Evolutionary conservation across 2,329 filamentous ascomycete genomes (phyloP).

Genomic region (Cercospora zeae-maydis): DNA sequence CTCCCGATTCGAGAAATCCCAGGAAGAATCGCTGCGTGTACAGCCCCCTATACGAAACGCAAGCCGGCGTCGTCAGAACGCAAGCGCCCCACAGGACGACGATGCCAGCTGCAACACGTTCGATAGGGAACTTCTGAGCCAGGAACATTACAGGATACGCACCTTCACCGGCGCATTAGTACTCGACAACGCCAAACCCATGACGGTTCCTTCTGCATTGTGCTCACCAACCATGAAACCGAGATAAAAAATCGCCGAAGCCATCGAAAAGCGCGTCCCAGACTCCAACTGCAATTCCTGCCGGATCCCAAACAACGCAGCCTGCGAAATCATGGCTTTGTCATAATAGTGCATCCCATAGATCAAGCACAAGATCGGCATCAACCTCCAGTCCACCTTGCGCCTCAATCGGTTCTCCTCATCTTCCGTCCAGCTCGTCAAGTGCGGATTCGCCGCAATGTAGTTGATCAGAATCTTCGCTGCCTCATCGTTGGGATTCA

Average conservation of each 20-base stretch:
- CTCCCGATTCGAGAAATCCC: conserved; percentile 54
- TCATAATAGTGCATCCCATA: conserved; percentile 51
- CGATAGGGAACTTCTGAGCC: conserved; percentile 48
- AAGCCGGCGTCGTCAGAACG: conserved; percentile 39
- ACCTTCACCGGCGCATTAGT: background rate
- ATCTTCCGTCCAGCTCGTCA: conserved; percentile 39
- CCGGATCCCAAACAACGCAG: conserved; percentile 45
- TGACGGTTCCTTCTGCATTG: background rate
- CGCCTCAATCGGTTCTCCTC: conserved; percentile 45
- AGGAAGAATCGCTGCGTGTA: conserved; percentile 54
- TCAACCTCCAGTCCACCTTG: conserved; percentile 45
- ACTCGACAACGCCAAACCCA: background rate
- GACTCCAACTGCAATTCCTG: conserved; percentile 41
- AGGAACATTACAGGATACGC: conserved; percentile 45
- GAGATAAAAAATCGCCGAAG: conserved; percentile 49
- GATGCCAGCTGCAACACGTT: conserved; percentile 43
- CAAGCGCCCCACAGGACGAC: conserved; percentile 41
- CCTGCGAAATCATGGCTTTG: conserved; percentile 54
- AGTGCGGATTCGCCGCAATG: conserved; percentile 8
- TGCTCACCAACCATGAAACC: conserved; percentile 46
- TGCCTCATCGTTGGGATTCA: conserved; percentile 15
- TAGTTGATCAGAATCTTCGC: conserved; percentile 16
- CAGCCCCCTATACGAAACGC: conserved; percentile 39
- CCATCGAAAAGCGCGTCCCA: conserved; percentile 46
- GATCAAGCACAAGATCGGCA: conserved; percentile 48